Evolutionary conservation across 495 filamentous ascomycete genomes (phyloP).

Genomic region (Penicillium riverlandense): DNA sequence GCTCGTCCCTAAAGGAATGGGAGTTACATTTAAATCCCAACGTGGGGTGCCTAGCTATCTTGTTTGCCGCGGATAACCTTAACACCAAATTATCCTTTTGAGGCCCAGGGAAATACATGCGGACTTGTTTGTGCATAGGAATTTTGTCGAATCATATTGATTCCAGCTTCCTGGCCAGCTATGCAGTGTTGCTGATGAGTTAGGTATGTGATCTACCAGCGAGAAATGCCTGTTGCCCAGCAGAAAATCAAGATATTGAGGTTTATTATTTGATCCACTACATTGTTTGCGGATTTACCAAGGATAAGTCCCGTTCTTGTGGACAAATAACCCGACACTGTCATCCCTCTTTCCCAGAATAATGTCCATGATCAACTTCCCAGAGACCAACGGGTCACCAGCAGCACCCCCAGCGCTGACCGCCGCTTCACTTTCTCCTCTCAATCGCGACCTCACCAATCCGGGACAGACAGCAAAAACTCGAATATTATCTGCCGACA

Average conservation of each 20-base stretch:
- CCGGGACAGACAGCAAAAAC: conserved; percentile 23
- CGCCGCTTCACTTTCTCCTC: conserved; percentile 22
- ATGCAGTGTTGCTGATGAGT: too few species aligned
- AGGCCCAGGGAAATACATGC: too few species aligned
- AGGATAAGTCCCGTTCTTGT: conserved; percentile 16
- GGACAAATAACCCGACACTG: conserved; percentile 26
- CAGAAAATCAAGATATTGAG: too few species aligned
- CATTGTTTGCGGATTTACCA: conserved; percentile 10
- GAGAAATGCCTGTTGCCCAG: too few species aligned
- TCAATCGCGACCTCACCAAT: conserved; percentile 29
- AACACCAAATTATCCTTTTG: too few species aligned
- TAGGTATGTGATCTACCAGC: too few species aligned
- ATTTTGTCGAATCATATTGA: background rate
- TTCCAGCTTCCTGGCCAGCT: background rate
- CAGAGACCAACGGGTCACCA: conserved; percentile 24
- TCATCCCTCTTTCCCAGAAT: conserved; percentile 25
- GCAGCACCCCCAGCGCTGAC: conserved; percentile 18
- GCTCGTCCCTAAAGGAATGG: too few species aligned
- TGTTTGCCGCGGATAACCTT: too few species aligned
- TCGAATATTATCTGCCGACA: conserved; percentile 4
- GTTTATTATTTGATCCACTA: too few species aligned
- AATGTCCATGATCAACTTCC: conserved; percentile 23
- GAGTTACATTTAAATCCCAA: too few species aligned
- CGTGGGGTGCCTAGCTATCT: too few species aligned
- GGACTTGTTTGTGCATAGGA: too few species aligned